A percentile compares a stretch with the other conserved stretches of the same genome.
Evolutionary conservation across 2,329 filamentous ascomycete species (phyloP).

Genomic region (Microdochium trichocladiopsis): DNA sequence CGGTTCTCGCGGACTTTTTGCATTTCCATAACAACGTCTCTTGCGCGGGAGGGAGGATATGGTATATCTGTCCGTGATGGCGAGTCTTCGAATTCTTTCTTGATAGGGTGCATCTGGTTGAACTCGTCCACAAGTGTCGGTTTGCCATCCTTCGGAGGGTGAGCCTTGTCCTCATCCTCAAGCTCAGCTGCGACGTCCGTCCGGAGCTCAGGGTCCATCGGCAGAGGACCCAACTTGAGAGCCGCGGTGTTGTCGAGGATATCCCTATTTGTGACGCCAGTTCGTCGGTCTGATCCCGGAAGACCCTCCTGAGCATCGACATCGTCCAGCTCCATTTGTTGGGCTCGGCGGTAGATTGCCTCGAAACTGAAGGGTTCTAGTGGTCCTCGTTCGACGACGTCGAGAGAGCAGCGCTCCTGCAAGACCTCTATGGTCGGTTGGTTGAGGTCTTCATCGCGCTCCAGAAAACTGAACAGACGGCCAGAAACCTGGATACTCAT

Average conservation of each 20-base stretch:
- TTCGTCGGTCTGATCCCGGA: constrained; percentile 46
- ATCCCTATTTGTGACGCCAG: constrained; percentile 54
- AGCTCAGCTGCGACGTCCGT: constrained; percentile 83
- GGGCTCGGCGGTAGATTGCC: constrained; percentile 50
- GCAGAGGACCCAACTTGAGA: constrained; percentile 73
- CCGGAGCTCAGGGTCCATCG: constrained; percentile 75
- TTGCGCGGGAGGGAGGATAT: constrained; percentile 77
- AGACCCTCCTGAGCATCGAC: constrained; percentile 59
- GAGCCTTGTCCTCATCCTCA: constrained; percentile 73
- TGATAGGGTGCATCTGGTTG: constrained; percentile 69
- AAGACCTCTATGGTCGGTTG: constrained; percentile 71
- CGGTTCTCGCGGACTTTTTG: constrained; percentile 90
- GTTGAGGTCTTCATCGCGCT: constrained; percentile 80
- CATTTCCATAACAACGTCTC: constrained; percentile 91
- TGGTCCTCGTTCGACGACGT: constrained; percentile 52
- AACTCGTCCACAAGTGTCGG: constrained; percentile 79
- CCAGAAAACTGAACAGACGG: constrained; percentile 80
- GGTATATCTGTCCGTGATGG: constrained; percentile 75
- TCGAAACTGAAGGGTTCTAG: constrained; percentile 58
- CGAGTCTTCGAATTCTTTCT: constrained; percentile 83
- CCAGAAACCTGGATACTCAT: constrained; percentile 81
- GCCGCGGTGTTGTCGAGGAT: constrained; percentile 47
- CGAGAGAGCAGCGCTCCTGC: constrained; percentile 49
- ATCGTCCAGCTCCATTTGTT: constrained; percentile 56
- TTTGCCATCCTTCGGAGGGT: constrained; percentile 65